Evolutionary conservation across 208 protist genomes (phyloP).

Genomic region (Crithidia mellificae): DNA sequence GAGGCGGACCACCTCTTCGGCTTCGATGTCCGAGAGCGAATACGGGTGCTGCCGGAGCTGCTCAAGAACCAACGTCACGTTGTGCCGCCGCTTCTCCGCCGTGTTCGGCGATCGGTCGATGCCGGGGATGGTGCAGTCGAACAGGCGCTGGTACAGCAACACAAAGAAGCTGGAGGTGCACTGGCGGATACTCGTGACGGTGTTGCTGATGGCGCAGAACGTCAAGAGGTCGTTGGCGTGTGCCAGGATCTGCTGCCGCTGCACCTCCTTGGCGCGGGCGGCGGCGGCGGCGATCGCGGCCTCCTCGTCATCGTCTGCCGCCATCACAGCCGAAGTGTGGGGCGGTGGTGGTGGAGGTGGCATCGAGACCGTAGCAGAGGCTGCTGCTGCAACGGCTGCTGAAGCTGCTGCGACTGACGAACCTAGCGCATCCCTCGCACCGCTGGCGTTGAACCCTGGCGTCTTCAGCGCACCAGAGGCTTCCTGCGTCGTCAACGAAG

Average conservation of each 20-base stretch:
- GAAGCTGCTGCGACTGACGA: no score
- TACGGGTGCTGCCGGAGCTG: conserved; percentile 66
- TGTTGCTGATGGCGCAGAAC: conserved; percentile 63
- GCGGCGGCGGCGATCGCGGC: no score
- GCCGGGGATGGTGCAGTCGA: conserved; percentile 62
- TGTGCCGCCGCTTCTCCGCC: conserved; percentile 74
- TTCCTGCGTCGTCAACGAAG: no score
- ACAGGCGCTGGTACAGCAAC: conserved; percentile 82
- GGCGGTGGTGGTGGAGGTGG: neutral
- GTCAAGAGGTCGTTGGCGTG: conserved; percentile 66
- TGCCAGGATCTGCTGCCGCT: conserved; percentile 50
- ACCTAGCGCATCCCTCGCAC: no score
- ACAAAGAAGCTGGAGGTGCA: conserved; percentile 90
- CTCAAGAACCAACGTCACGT: conserved; percentile 72
- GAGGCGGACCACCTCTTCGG: conserved; percentile 72
- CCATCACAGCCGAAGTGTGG: neutral
- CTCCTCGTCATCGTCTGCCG: neutral
- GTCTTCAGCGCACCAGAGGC: no score
- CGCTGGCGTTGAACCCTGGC: no score
- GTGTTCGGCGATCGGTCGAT: conserved; percentile 78
- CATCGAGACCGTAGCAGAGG: no score
- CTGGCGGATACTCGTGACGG: conserved; percentile 71
- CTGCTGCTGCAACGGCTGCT: no score
- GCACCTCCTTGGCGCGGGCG: conserved; percentile 30
- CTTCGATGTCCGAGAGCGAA: conserved; percentile 57